phyloP scores from a whole-genome alignment of 2,329 filamentous ascomycete species.

The Aspergillus chevalieri region DNA sequence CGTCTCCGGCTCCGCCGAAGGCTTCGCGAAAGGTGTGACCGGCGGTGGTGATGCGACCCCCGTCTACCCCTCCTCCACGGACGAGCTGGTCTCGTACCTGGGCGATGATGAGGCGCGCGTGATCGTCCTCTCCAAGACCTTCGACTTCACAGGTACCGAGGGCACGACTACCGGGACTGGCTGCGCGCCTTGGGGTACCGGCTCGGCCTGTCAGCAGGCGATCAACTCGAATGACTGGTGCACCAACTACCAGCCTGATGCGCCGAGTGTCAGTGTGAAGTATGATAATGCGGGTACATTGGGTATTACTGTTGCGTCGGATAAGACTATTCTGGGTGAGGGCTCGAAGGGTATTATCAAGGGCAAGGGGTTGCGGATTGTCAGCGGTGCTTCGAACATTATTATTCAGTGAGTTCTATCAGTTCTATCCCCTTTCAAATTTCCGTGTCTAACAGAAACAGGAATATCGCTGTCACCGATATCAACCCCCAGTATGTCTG shows the following conservation, averaged over 20 bases:
- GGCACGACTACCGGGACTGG: slow-evolving; percentile 46
- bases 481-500: slow-evolving; percentile 55
- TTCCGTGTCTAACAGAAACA: background rate
- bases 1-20: slow-evolving; percentile 35
- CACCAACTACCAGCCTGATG: slow-evolving; percentile 52
- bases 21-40: slow-evolving; percentile 51
- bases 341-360: slow-evolving; percentile 51
- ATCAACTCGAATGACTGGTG: slow-evolving; percentile 58
- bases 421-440: background rate
- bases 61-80: slow-evolving; percentile 49
- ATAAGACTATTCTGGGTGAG: slow-evolving; percentile 54
- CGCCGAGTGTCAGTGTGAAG: slow-evolving; percentile 39
- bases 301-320: slow-evolving; percentile 49
- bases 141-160: slow-evolving; percentile 15
- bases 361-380: slow-evolving; percentile 52
- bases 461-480: slow-evolving; percentile 50
- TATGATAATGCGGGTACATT: slow-evolving; percentile 49
- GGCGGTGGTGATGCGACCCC: slow-evolving; percentile 53
- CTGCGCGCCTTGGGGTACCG: slow-evolving; percentile 55
- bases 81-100: slow-evolving; percentile 56
- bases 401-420: slow-evolving; percentile 46
- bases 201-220: slow-evolving; percentile 50
- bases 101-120: slow-evolving; percentile 48
- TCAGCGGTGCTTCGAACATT: slow-evolving; percentile 47
- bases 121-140: slow-evolving; percentile 41